Base-by-base conservation (phyloP, 1,284 basidiomycete genomes). In the Ceratobasidium sp. region DNA sequence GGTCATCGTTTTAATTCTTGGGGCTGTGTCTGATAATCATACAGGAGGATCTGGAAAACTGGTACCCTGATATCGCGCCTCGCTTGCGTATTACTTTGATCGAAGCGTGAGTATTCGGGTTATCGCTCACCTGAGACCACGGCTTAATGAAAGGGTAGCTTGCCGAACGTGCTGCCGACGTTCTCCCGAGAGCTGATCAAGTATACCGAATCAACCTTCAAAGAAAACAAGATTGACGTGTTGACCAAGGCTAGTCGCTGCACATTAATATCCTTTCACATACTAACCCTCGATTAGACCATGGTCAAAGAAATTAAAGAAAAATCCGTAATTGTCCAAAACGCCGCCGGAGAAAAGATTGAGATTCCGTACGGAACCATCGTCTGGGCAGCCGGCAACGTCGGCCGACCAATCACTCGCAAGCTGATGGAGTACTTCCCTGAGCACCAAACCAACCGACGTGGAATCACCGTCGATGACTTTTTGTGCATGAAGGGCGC, bases 111-210 rank as follows among this genome's bases (percentile, higher is more conserved):
- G 60, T 50, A 27, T 40, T 22, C n/a, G n/a, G n/a, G n/a, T n/a
- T n/a, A n/a, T n/a, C n/a, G n/a, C n/a, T n/a, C n/a, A n/a, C n/a
- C n/a, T n/a, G n/a, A n/a, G n/a, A n/a, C n/a, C n/a, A n/a, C n/a
- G n/a, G 45, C 45, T 47, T 6, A 47, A 7, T 20, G 20, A 22
- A 6, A 5, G 31, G 32, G 15, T 35, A 64, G 60, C 20, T 45
- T 64, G 13, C 60, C 60, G 4, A 64, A 64, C 31, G 60, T 64
- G 17, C 38, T 64, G 60, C 60, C 60, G 13, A 64, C 60, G 60
- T 98, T 98, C 85, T 95, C 92, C 83, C 95, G 95, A 80, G 90
- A 96, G 78, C 84, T 98, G 73, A 95, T 98, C 80, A 87, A 93
- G 69, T 98, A 98, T 83, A 98, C 96, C 69, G 93, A 92, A 78